Evolutionary conservation across 1,284 basidiomycete genomes (phyloP).

Genomic region (Melampsora americana): DNA sequence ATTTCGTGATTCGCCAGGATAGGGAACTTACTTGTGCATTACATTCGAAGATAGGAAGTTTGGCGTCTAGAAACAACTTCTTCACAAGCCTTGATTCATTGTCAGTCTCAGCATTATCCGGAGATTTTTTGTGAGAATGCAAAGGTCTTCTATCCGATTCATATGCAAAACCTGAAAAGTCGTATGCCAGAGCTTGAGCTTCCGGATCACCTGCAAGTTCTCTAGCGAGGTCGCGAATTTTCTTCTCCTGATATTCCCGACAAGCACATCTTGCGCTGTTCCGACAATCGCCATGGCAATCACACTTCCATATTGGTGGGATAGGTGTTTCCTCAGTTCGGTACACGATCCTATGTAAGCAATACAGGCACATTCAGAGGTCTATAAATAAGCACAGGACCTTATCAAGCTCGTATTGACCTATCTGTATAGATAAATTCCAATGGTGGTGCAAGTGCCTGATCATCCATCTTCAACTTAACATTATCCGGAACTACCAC

Average conservation of each 20-base stretch:
- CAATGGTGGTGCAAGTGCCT: constrained; percentile 24
- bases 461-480: constrained; percentile 18
- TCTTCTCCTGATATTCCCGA: constrained; percentile 9
- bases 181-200: background rate
- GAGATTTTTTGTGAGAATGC: constrained; percentile 19
- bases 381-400: background rate
- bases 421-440: constrained; percentile 42
- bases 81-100: constrained; percentile 13
- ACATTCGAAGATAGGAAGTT: constrained; percentile 37
- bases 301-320: constrained; percentile 30
- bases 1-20: background rate
- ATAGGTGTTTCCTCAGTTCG: constrained; percentile 29
- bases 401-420: background rate
- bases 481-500: constrained; percentile 32
- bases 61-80: background rate
- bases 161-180: constrained; percentile 34
- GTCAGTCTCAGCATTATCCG: constrained; percentile 21
- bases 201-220: background rate
- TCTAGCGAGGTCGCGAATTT: background rate
- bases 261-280: constrained; percentile 28
- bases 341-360: constrained; percentile 8
- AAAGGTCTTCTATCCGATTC: constrained; percentile 7
- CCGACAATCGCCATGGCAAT: constrained; percentile 33
- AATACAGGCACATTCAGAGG: background rate
- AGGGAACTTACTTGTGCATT: constrained; percentile 14